phyloP scores from a whole-genome alignment of 495 filamentous ascomycete genomes.

The Tetracladium marchalianum region DNA sequence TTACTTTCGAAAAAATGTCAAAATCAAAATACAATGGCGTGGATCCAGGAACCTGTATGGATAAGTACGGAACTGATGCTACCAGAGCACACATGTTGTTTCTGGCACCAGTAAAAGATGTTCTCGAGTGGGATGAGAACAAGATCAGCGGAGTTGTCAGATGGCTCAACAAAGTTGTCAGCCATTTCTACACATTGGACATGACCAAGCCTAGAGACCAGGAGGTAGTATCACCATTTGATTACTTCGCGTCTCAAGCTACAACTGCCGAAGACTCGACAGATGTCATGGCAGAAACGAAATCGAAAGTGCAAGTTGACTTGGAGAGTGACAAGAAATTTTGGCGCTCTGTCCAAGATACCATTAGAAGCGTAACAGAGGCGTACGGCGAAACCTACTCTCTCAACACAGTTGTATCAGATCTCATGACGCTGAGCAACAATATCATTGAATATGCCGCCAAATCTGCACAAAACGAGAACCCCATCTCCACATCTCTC shows the following conservation, averaged over 20 bases:
- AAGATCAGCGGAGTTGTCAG: constrained; percentile 72
- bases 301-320: too few relatives aligned
- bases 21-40: constrained; percentile 92
- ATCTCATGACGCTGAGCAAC: constrained; percentile 73
- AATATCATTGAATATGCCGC: constrained; percentile 33
- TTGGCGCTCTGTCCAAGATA: constrained; percentile 53
- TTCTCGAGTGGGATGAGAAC: constrained; percentile 80
- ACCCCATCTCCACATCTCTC: not conserved
- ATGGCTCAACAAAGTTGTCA: constrained; percentile 60
- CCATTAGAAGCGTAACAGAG: constrained; percentile 55
- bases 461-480: not conserved
- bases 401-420: constrained; percentile 74
- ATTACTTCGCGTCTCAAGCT: constrained; percentile 19
- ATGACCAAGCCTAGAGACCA: constrained; percentile 9
- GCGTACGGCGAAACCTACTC: constrained; percentile 61
- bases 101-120: constrained; percentile 70
- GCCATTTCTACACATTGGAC: constrained; percentile 4
- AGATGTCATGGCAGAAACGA: constrained; percentile 15
- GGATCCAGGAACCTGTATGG: constrained; percentile 63
- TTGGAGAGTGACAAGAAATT: constrained; percentile 43
- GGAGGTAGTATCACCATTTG: not conserved
- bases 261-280: constrained; percentile 1
- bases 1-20: constrained; percentile 89
- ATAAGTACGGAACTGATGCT: constrained; percentile 69
- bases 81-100: constrained; percentile 83